Percentiles rank a stretch among this genome's conserved stretches.
Evolutionary conservation across 208 protist species (phyloP).

Genomic region (Leishmania gerbilli): DNA sequence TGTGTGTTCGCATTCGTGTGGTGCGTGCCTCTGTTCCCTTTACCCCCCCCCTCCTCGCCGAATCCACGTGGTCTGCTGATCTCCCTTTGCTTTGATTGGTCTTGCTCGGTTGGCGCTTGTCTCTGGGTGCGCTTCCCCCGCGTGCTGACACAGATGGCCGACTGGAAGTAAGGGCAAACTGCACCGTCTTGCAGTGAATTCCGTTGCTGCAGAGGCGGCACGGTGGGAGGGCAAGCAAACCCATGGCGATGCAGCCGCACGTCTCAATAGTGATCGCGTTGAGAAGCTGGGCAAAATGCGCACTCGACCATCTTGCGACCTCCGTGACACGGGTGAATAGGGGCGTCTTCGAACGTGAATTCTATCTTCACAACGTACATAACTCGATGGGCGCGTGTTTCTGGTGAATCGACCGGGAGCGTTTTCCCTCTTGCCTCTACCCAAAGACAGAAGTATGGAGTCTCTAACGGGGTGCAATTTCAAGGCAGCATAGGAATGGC

Average conservation of each 20-base stretch:
- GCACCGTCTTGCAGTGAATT: background rate
- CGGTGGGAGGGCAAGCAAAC: background rate
- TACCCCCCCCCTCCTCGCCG: background rate
- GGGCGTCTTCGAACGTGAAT: background rate
- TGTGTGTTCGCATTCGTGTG: background rate
- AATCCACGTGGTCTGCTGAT: background rate
- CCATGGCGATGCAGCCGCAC: background rate
- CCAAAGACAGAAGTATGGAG: background rate
- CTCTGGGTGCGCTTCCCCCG: background rate
- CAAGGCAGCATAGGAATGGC: background rate
- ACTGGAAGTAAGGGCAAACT: background rate
- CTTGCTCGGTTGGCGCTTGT: conserved; percentile 1
- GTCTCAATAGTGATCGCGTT: background rate
- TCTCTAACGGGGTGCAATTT: background rate
- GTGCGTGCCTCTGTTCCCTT: background rate
- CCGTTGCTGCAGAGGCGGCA: background rate
- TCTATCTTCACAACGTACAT: background rate
- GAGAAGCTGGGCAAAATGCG: background rate
- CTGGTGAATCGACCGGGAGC: background rate
- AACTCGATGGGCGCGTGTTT: background rate
- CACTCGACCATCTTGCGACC: background rate
- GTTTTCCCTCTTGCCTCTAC: background rate
- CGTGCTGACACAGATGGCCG: background rate
- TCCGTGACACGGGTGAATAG: background rate
- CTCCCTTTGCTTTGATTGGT: background rate